Conservation (phyloP, 306 rosid genomes). For the Rosa lucieae region DNA sequence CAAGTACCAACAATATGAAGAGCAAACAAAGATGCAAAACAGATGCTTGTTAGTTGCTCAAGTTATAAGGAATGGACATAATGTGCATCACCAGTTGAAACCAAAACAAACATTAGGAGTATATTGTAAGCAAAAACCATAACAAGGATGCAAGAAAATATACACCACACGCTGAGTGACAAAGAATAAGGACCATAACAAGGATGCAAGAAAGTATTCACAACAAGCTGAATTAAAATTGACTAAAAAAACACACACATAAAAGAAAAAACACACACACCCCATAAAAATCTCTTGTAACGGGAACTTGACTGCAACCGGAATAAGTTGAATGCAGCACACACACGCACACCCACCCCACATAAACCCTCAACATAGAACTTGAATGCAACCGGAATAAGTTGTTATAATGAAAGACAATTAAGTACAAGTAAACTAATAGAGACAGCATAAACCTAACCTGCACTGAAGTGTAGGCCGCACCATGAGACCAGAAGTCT, state of each 20-base stretch:
- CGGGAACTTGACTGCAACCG: no score
- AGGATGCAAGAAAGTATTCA: background rate
- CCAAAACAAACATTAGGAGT: background rate
- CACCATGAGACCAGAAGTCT: conserved; percentile 92
- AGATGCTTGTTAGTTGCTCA: background rate
- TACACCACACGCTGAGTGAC: background rate
- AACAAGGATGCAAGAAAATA: background rate
- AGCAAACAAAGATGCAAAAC: background rate
- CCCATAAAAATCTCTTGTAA: no score
- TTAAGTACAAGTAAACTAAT: background rate
- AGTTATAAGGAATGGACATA: background rate
- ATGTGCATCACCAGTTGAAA: background rate
- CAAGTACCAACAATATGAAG: conserved; percentile 11
- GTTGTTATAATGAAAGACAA: background rate
- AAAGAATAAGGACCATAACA: background rate
- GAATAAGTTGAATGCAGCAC: no score
- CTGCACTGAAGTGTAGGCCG: conserved; percentile 91
- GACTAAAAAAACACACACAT: background rate
- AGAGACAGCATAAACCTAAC: conserved; percentile 37
- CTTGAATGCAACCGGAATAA: background rate
- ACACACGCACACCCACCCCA: no score
- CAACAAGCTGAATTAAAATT: background rate
- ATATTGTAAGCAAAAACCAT: background rate
- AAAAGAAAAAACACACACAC: no score
- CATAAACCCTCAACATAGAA: background rate